A percentile compares a stretch with the other conserved stretches of the same genome.
These are phyloP conservation scores for Golubevia sp. DNA, from an alignment of 1,284 basidiomycete genomes.

Conservation along the genomic window DNA sequence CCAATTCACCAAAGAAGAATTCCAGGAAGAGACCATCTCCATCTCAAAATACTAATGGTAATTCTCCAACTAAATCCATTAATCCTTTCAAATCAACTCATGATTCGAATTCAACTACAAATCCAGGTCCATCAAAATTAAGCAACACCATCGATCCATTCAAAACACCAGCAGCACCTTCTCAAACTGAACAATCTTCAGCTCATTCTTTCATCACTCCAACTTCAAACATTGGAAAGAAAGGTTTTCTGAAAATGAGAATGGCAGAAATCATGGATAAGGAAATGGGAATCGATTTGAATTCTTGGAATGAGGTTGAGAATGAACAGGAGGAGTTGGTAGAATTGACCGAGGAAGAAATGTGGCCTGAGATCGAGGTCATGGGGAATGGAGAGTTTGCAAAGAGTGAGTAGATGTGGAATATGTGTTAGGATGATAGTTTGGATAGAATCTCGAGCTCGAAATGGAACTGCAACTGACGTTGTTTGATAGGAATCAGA, in stretches of 20 bases:
- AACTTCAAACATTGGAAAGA: slow-evolving; percentile 40
- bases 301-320: neutral
- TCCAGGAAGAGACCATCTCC: no score
- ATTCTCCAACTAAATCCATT: neutral
- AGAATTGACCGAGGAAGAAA: slow-evolving; percentile 39
- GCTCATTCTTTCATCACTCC: slow-evolving; percentile 43
- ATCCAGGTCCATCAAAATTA: no score
- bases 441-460: no score
- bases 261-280: slow-evolving; percentile 43
- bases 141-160: no score
- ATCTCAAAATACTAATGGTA: neutral
- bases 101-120: neutral
- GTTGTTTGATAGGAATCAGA: neutral
- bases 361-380: slow-evolving; percentile 43
- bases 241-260: slow-evolving; percentile 43
- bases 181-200: no score
- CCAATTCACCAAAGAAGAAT: no score
- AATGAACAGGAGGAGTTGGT: slow-evolving; percentile 7
- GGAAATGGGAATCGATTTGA: slow-evolving; percentile 20
- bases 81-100: neutral
- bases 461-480: no score
- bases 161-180: neutral
- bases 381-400: neutral
- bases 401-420: neutral
- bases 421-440: no score